Conservation (phyloP, 805 yeast species). For the Myxozyma vanderwaltii region DNA sequence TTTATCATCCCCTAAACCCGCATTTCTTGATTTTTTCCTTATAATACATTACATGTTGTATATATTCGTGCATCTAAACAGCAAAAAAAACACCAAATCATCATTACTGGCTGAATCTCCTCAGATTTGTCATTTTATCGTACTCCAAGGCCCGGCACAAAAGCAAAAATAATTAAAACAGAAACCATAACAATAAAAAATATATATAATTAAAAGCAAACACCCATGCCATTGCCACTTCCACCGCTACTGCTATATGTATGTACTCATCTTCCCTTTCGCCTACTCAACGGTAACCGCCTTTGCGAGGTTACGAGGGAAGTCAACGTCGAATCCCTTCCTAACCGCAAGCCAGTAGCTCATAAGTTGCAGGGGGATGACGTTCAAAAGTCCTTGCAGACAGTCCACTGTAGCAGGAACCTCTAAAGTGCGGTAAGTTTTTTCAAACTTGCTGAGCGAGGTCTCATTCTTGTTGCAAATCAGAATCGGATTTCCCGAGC, state of each 20-base stretch:
- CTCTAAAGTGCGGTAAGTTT: conserved; percentile 57
- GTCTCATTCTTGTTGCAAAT: conserved; percentile 83
- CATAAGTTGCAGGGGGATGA: conserved; percentile 91
- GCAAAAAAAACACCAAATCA: not conserved
- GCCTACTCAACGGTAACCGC: conserved; percentile 93
- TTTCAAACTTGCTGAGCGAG: conserved; percentile 42
- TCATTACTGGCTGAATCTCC: not conserved
- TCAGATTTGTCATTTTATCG: not conserved
- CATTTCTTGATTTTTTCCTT: not conserved
- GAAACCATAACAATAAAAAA: not conserved
- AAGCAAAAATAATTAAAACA: not conserved
- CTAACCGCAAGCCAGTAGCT: conserved; percentile 95
- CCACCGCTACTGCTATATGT: too few relatives aligned
- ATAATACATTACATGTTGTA: not conserved
- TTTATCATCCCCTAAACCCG: not conserved
- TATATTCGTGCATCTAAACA: too few relatives aligned
- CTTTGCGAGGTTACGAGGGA: conserved; percentile 98
- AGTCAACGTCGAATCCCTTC: conserved; percentile 95
- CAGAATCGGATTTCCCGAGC: conserved; percentile 95
- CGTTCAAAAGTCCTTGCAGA: conserved; percentile 92
- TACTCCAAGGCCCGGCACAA: conserved; percentile 3
- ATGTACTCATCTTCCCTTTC: not conserved
- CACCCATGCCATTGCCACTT: too few relatives aligned
- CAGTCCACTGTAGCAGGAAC: conserved; percentile 97
- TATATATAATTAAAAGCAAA: too few relatives aligned